Percentiles rank a stretch among this genome's conserved stretches.
phyloP scores from a whole-genome alignment of 2,329 filamentous ascomycete species.

The Ambrosiella xylebori region DNA sequence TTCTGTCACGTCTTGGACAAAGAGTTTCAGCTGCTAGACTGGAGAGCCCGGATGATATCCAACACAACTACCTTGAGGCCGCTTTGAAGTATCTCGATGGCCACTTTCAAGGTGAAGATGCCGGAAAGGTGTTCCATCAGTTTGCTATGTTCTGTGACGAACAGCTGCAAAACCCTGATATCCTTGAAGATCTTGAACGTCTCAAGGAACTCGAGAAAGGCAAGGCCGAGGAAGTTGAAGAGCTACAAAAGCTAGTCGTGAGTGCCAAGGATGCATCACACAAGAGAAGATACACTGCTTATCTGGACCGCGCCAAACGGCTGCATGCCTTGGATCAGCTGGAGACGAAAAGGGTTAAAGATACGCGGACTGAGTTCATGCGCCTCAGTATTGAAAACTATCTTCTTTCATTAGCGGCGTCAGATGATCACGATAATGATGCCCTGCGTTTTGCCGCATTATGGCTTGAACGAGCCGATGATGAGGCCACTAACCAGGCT shows the following conservation, averaged over 20 bases:
- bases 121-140: slow-evolving; percentile 80
- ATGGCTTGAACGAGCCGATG: slow-evolving; percentile 79
- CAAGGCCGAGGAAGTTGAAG: slow-evolving; percentile 58
- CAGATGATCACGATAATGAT: slow-evolving; percentile 77
- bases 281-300: slow-evolving; percentile 38
- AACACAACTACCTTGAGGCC: slow-evolving; percentile 68
- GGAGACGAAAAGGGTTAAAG: slow-evolving; percentile 63
- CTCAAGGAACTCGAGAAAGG: slow-evolving; percentile 45
- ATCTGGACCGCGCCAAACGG: slow-evolving; percentile 56
- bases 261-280: slow-evolving; percentile 32
- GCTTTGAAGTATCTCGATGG: slow-evolving; percentile 68
- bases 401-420: slow-evolving; percentile 64
- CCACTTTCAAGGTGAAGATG: slow-evolving; percentile 48
- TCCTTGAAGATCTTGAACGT: slow-evolving; percentile 67
- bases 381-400: slow-evolving; percentile 86
- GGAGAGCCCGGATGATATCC: slow-evolving; percentile 80
- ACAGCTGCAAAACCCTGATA: slow-evolving; percentile 74
- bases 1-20: slow-evolving; percentile 75
- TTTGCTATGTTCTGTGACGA: slow-evolving; percentile 92
- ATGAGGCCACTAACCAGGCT: slow-evolving; percentile 57
- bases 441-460: slow-evolving; percentile 81
- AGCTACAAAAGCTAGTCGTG: slow-evolving; percentile 40
- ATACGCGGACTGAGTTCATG: slow-evolving; percentile 68
- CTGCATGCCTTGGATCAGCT: slow-evolving; percentile 85
- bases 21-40: slow-evolving; percentile 79